These are phyloP conservation scores for Jacaranda mimosifolia DNA, from an alignment of 257 asterid genomes.

Conservation along the genomic window DNA sequence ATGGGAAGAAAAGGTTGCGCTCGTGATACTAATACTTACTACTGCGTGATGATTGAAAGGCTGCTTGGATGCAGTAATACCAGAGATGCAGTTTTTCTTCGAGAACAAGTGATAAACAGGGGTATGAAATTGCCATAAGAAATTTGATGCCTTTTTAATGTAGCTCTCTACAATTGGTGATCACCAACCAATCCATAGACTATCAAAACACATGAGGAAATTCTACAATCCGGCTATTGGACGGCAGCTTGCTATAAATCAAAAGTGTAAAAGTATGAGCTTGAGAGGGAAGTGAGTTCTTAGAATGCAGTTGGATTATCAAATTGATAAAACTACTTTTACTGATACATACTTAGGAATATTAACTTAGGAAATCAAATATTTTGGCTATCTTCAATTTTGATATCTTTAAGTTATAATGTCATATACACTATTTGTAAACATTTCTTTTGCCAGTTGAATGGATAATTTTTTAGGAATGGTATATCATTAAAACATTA, in stretches of 20 bases:
- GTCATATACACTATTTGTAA: too few species aligned
- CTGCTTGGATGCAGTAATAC: conserved; percentile 63
- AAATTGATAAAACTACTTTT: not conserved
- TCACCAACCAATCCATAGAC: conserved; percentile 70
- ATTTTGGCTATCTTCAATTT: too few species aligned
- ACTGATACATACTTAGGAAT: too few species aligned
- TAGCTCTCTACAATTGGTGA: conserved; percentile 80
- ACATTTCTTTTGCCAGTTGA: too few species aligned
- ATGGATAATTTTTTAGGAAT: too few species aligned
- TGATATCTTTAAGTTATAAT: too few species aligned
- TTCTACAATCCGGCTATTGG: conserved; percentile 95
- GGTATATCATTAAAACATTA: too few species aligned
- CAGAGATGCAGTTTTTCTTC: conserved; percentile 68
- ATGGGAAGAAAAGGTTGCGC: conserved; percentile 74
- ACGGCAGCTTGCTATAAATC: conserved; percentile 75
- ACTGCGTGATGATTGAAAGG: conserved; percentile 89
- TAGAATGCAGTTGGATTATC: not conserved
- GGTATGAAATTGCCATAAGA: conserved; percentile 80
- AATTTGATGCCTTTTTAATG: conserved; percentile 70
- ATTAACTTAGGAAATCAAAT: not conserved
- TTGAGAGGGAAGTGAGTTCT: conserved; percentile 64
- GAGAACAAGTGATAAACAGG: conserved; percentile 68
- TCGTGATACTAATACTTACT: conserved; percentile 75
- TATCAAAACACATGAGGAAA: conserved; percentile 88
- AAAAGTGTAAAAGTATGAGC: conserved; percentile 78